Percentiles rank a stretch among this genome's conserved stretches.
phyloP scores from a whole-genome alignment of 2,329 filamentous ascomycete genomes.

The Claviceps cyperi region DNA sequence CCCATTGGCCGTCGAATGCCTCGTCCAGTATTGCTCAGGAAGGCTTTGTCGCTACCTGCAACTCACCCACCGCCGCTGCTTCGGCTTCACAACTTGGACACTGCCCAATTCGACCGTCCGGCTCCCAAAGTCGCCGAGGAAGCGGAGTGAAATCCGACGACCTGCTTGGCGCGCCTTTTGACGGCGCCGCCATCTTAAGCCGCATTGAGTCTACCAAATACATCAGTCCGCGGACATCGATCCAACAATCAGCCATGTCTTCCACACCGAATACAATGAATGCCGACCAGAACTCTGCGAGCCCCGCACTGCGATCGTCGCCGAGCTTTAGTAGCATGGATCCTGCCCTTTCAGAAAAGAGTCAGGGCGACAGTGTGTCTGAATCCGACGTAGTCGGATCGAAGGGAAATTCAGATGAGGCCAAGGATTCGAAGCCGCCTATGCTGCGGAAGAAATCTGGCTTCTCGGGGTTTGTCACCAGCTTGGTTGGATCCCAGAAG shows the following conservation, averaged over 20 bases:
- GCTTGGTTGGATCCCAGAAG: conserved; percentile 68
- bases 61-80: conserved; percentile 1
- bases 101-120: conserved; percentile 11
- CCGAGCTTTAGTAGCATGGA: conserved; percentile 34
- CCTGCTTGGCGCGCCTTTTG: conserved; percentile 50
- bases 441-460: conserved; percentile 71
- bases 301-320: conserved; percentile 48
- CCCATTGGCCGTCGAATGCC: conserved; percentile 27
- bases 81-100: conserved; percentile 7
- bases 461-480: conserved; percentile 78
- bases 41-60: conserved; percentile 27
- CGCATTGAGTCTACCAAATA: conserved; percentile 40
- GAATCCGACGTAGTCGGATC: conserved; percentile 35
- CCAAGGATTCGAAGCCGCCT: conserved; percentile 44
- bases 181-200: conserved; percentile 46
- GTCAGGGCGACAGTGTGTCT: conserved; percentile 16
- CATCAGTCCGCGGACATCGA: conserved; percentile 18
- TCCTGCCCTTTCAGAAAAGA: conserved; percentile 22
- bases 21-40: conserved; percentile 31
- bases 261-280: conserved; percentile 32
- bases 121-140: conserved; percentile 7
- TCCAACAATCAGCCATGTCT: conserved; percentile 16
- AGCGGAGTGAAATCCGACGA: conserved; percentile 34
- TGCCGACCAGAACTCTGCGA: conserved; percentile 34
- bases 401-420: conserved; percentile 72